Evolutionary conservation across 352 stramenopile species (phyloP).

Genomic region (Phytophthora brassicae): DNA sequence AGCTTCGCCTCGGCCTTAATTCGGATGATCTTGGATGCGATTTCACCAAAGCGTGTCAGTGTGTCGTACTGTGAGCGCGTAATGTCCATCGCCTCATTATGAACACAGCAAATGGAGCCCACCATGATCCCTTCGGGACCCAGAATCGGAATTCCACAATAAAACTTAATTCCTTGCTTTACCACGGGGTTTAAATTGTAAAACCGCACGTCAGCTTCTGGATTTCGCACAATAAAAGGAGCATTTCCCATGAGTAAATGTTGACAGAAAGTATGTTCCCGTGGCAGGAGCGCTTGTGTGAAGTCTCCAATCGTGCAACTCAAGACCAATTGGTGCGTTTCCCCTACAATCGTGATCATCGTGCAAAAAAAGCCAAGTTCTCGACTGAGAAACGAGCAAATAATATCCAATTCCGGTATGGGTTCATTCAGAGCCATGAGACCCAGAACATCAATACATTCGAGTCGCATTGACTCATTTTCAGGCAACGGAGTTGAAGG

Average conservation of each 20-base stretch:
- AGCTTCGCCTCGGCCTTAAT: constrained; percentile 31
- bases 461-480: constrained; percentile 45
- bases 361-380: constrained; percentile 54
- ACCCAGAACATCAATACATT: constrained; percentile 37
- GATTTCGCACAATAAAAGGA: constrained; percentile 29
- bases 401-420: constrained; percentile 55
- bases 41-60: constrained; percentile 32
- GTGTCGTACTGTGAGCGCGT: constrained; percentile 23
- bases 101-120: constrained; percentile 22
- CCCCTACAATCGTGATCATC: constrained; percentile 61
- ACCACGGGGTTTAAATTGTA: constrained; percentile 46
- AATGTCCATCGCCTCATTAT: constrained; percentile 16
- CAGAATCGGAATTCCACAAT: constrained; percentile 60
- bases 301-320: constrained; percentile 45
- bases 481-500: constrained; percentile 36
- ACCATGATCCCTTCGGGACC: constrained; percentile 17
- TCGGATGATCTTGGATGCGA: constrained; percentile 42
- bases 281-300: constrained; percentile 31
- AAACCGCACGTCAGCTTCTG: constrained; percentile 49
- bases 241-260: constrained; percentile 64
- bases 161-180: constrained; percentile 40
- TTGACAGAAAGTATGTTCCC: constrained; percentile 62
- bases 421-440: constrained; percentile 47
- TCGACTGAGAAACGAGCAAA: constrained; percentile 53
- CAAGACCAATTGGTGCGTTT: constrained; percentile 46